Base-by-base conservation (phyloP, 768 basidiomycete genomes). In the Strobilomyces dryophilus region DNA sequence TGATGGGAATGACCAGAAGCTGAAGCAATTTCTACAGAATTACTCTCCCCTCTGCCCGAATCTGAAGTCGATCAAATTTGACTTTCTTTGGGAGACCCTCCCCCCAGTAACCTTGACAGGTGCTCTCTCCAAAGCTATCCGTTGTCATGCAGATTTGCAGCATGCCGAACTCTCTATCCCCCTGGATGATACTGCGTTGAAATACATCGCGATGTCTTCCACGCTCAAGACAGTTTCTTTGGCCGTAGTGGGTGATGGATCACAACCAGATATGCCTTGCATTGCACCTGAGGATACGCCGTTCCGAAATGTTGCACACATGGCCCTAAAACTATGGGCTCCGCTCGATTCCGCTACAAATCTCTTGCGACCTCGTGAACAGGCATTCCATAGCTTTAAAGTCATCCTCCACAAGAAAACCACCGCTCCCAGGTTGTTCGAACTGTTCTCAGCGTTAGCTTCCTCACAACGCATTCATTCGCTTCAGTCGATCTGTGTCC, bases 401-500 rank as follows among this genome's bases (percentile, higher is more conserved):
- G 14, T 34, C 35, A 24, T 15, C 0, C 40, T 51, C 18, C n/a
- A 43, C 14, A 43, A 9, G 14, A 5, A 1, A n/a, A 26, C 36
- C 18, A 3, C 5, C 9, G 3, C n/a, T 11, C 5, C n/a, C 34
- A 39, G 42, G n/a, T 11, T 56, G 37, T 46, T 20, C 18, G 7
- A 32, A 10, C 44, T 54, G 39, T 14, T 56, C 3, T 11, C 17
- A 8, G n/a, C 29, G 32, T n/a, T 29, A 24, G 47, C 18, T 9
- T 48, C 55, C 20, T 47, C 51, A 15, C 55, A 26, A 26, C 55
- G 52, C 15, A 3, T 14, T 6, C 43, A 36, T 45, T 56, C 51
- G 6, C 56, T 54, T 29, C 45, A 20, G 26, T 54, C 49, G 1
- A n/a, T 54, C 15, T 2, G 14, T 3, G 6, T 36, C 6, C 35